Percentiles rank a stretch among this genome's conserved stretches.
These are phyloP conservation scores for Exophiala alcalophila DNA, from an alignment of 2,329 filamentous ascomycete species.

Conservation along the genomic window DNA sequence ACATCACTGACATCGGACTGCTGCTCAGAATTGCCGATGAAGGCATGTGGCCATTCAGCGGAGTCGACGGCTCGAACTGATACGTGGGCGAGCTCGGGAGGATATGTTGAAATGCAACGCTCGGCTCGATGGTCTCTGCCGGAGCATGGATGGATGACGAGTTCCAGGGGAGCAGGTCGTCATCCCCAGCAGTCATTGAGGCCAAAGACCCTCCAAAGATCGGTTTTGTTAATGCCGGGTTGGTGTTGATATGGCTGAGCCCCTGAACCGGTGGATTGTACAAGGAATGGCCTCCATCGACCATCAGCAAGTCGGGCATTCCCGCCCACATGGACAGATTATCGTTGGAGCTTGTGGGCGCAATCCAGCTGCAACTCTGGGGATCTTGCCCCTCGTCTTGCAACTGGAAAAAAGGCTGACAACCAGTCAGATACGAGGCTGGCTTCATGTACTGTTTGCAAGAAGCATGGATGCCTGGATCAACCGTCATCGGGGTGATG, in stretches of 20 bases:
- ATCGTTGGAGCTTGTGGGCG: background rate
- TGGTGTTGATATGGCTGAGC: conserved; percentile 12
- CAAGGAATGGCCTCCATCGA: conserved; percentile 4
- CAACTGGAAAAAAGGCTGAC: conserved; percentile 14
- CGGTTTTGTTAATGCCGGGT: conserved; percentile 26
- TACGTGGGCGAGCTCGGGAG: conserved; percentile 23
- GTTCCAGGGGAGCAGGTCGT: conserved; percentile 18
- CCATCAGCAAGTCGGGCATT: conserved; percentile 10
- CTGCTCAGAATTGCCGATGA: conserved; percentile 22
- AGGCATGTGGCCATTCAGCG: conserved; percentile 13
- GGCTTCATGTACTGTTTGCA: conserved; percentile 20
- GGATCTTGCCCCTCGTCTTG: conserved; percentile 15
- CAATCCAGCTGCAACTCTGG: conserved; percentile 13
- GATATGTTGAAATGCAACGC: conserved; percentile 25
- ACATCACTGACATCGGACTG: conserved; percentile 25
- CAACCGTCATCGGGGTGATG: conserved; percentile 19
- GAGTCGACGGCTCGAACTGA: conserved; percentile 29
- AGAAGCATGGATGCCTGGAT: conserved; percentile 8
- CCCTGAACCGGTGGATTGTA: conserved; percentile 4
- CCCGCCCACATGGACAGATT: conserved; percentile 7
- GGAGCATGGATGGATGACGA: conserved; percentile 13
- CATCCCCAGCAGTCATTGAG: conserved; percentile 5
- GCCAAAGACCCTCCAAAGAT: conserved; percentile 20
- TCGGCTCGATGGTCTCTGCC: conserved; percentile 29
- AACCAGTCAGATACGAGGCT: conserved; percentile 10